phyloP scores from a whole-genome alignment of 2,329 filamentous ascomycete species.

The Fusarium illudens region DNA sequence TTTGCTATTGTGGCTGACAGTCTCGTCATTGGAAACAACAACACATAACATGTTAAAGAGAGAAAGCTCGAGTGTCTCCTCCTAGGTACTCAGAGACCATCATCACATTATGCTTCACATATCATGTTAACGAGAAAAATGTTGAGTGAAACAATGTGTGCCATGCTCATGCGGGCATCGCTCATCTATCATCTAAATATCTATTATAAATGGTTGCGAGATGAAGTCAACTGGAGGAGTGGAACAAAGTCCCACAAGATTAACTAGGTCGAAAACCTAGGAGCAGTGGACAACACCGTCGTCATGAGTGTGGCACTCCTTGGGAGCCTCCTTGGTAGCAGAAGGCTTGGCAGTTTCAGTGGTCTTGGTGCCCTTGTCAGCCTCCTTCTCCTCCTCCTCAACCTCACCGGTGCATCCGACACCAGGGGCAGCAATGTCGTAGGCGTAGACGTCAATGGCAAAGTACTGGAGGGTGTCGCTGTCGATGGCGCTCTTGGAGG shows the following conservation, averaged over 20 bases:
- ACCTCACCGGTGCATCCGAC: conserved; percentile 65
- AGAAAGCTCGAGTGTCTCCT: no score
- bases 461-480: conserved; percentile 73
- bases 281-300: conserved; percentile 51
- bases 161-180: not conserved
- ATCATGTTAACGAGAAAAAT: not conserved
- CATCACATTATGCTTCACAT: no score
- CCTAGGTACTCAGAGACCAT: no score
- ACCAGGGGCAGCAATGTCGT: conserved; percentile 70
- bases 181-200: not conserved
- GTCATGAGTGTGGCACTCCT: conserved; percentile 55
- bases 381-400: conserved; percentile 24
- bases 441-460: conserved; percentile 72
- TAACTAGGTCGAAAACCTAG: not conserved
- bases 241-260: not conserved
- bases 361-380: conserved; percentile 38
- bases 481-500: conserved; percentile 62
- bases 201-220: not conserved
- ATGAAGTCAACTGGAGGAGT: not conserved
- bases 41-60: no score
- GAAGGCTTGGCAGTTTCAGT: not conserved
- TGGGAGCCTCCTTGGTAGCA: conserved; percentile 8
- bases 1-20: no score
- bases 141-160: not conserved
- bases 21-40: no score